These are phyloP conservation scores for Epichloe uncinata DNA, from an alignment of 2,329 filamentous ascomycete genomes.

Conservation along the genomic window DNA sequence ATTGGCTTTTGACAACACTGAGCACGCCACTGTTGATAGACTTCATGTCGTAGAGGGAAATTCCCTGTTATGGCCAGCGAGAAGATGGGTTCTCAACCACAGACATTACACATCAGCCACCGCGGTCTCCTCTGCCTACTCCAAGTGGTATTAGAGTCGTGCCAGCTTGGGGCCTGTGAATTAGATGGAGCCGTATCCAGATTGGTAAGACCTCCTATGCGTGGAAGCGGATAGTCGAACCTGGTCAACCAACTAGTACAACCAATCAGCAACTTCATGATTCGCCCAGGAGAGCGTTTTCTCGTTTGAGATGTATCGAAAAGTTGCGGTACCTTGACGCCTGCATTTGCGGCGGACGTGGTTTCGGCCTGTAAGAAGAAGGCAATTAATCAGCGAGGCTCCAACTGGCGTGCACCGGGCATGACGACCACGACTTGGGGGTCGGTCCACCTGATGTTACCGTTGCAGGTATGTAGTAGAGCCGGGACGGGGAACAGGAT, in stretches of 20 bases:
- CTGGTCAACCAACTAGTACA: neutral
- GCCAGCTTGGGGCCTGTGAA: neutral
- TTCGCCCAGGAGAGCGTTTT: neutral
- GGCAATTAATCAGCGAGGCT: conserved; percentile 23
- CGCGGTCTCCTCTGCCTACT: neutral
- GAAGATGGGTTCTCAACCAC: neutral
- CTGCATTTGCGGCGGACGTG: conserved; percentile 2
- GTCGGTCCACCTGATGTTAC: neutral
- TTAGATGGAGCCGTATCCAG: neutral
- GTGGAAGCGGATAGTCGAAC: neutral
- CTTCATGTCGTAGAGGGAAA: neutral
- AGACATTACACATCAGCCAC: neutral
- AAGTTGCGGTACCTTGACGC: neutral
- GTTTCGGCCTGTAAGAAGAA: conserved; percentile 18
- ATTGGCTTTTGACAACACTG: neutral
- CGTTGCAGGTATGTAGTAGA: neutral
- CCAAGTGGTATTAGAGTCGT: neutral
- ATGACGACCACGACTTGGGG: neutral
- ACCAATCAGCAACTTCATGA: conserved; percentile 8
- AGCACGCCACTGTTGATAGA: neutral
- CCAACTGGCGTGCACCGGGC: neutral
- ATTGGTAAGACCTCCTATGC: neutral
- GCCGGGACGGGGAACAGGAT: neutral
- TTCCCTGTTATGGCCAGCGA: neutral
- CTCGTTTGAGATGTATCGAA: neutral